Evolutionary conservation across 2,329 filamentous ascomycete genomes (phyloP).

Genomic region (Hypoxylon sp.): DNA sequence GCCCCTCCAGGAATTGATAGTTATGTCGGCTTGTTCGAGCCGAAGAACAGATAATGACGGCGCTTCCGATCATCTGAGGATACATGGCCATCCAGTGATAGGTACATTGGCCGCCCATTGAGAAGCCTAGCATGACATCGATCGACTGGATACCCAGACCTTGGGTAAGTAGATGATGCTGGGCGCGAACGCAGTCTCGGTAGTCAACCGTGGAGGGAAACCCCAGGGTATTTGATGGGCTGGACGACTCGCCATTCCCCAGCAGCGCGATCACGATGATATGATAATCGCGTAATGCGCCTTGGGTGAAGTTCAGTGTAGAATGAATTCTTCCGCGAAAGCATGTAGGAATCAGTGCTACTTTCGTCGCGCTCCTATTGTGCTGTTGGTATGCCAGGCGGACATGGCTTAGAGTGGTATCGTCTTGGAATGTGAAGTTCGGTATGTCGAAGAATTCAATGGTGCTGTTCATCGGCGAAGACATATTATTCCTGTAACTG

Average conservation of each 20-base stretch:
- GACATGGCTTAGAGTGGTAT: constrained; percentile 48
- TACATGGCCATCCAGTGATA: constrained; percentile 62
- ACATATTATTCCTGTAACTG: constrained; percentile 7
- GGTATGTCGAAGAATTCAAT: constrained; percentile 52
- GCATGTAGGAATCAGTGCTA: constrained; percentile 65
- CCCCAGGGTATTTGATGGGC: constrained; percentile 57
- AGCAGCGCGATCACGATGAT: constrained; percentile 61
- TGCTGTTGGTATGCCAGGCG: constrained; percentile 48
- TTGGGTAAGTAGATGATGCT: constrained; percentile 54
- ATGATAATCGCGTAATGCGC: constrained; percentile 56
- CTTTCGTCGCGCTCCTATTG: constrained; percentile 50
- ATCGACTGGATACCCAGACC: constrained; percentile 52
- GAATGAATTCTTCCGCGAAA: constrained; percentile 63
- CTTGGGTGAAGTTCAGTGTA: constrained; percentile 60
- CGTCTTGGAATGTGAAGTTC: constrained; percentile 54
- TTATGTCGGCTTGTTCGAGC: constrained; percentile 61
- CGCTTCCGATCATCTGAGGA: constrained; percentile 54
- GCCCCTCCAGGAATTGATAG: constrained; percentile 60
- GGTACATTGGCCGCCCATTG: constrained; percentile 63
- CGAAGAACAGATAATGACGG: constrained; percentile 59
- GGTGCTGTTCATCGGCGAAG: constrained; percentile 7
- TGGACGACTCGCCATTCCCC: constrained; percentile 61
- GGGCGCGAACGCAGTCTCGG: constrained; percentile 57
- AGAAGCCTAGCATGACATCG: constrained; percentile 60
- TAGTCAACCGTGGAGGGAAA: constrained; percentile 57